Percentiles rank a stretch among this genome's conserved stretches.
phyloP scores from a whole-genome alignment of 2,329 filamentous ascomycete species.

The Daldinia sp. region DNA sequence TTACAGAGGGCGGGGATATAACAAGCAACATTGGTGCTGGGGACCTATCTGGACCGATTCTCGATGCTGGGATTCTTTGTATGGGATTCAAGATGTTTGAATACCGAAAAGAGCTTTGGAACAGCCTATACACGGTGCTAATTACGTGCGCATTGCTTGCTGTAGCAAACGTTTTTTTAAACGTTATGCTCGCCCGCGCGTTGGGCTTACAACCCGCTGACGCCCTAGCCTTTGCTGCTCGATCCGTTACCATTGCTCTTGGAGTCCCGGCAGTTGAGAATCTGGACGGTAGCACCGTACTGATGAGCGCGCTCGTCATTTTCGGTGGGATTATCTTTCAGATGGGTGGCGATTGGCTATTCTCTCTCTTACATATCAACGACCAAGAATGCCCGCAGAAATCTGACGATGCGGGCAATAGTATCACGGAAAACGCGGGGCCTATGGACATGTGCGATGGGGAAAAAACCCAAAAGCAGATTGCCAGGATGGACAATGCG shows the following conservation, averaged over 20 bases:
- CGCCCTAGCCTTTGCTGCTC: constrained; percentile 49
- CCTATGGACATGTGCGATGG: neutral
- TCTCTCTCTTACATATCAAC: constrained; percentile 46
- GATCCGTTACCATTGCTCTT: constrained; percentile 52
- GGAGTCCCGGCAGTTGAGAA: constrained; percentile 48
- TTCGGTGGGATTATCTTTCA: constrained; percentile 52
- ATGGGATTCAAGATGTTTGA: constrained; percentile 54
- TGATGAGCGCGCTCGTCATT: constrained; percentile 50
- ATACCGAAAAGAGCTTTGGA: constrained; percentile 50
- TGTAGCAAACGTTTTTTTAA: constrained; percentile 47
- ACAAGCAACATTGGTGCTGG: constrained; percentile 48
- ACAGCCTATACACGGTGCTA: constrained; percentile 46
- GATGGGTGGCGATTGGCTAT: constrained; percentile 49
- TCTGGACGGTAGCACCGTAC: constrained; percentile 48
- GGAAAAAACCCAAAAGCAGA: neutral
- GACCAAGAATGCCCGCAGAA: constrained; percentile 32
- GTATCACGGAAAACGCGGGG: constrained; percentile 20
- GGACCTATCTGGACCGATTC: constrained; percentile 47
- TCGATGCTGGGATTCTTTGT: constrained; percentile 52
- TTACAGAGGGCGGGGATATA: constrained; percentile 29
- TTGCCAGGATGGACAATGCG: constrained; percentile 42
- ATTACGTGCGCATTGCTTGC: constrained; percentile 47
- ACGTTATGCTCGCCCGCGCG: constrained; percentile 46
- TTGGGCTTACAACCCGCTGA: constrained; percentile 47
- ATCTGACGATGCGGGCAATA: neutral